These are phyloP conservation scores for Sporothrix globosa DNA, from an alignment of 2,329 filamentous ascomycete species.

Conservation along the genomic window DNA sequence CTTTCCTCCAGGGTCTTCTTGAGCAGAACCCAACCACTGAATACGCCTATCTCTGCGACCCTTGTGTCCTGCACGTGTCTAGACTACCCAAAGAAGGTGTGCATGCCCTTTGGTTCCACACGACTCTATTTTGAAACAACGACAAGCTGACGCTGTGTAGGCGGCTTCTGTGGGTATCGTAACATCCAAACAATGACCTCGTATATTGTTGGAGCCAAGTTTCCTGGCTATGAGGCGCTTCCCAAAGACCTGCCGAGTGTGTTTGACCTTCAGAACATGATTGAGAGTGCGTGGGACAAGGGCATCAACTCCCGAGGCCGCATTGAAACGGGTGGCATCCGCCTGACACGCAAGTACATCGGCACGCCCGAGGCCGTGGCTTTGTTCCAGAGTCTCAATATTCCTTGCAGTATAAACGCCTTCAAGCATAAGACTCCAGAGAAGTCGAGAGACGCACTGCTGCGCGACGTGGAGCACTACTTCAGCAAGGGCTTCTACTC, in stretches of 20 bases:
- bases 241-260: slow-evolving; percentile 69
- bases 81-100: slow-evolving; percentile 75
- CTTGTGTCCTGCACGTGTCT: slow-evolving; percentile 74
- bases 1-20: slow-evolving; percentile 65
- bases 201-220: slow-evolving; percentile 66
- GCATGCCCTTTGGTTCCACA: slow-evolving; percentile 12
- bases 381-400: slow-evolving; percentile 69
- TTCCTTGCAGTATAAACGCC: slow-evolving; percentile 68
- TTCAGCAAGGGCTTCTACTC: slow-evolving; percentile 63
- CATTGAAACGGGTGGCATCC: slow-evolving; percentile 82
- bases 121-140: neutral
- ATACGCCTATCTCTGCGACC: slow-evolving; percentile 78
- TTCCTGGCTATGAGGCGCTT: slow-evolving; percentile 64
- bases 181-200: slow-evolving; percentile 93
- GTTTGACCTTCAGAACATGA: slow-evolving; percentile 79
- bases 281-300: slow-evolving; percentile 85
- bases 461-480: slow-evolving; percentile 71
- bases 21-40: slow-evolving; percentile 66
- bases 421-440: slow-evolving; percentile 56
- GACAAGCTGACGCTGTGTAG: slow-evolving; percentile 42
- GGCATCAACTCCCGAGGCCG: slow-evolving; percentile 77
- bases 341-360: slow-evolving; percentile 90
- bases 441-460: slow-evolving; percentile 59
- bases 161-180: slow-evolving; percentile 91
- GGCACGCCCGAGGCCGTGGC: slow-evolving; percentile 89